phyloP scores from a whole-genome alignment of 495 filamentous ascomycete genomes.

The Bacidia gigantensis region DNA sequence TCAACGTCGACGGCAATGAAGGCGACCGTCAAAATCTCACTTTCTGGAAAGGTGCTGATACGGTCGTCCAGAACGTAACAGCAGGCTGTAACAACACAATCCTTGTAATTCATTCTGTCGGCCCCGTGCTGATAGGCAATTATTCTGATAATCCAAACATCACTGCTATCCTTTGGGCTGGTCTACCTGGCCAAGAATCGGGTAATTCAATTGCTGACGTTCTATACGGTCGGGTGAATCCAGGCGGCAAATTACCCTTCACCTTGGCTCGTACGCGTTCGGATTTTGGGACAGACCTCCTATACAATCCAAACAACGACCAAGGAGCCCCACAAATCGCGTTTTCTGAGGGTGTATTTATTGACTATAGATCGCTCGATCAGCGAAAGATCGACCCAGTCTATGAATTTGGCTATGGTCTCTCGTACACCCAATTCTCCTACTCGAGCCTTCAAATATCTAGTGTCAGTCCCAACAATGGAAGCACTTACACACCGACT shows the following conservation, averaged over 20 bases:
- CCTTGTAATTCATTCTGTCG: conserved; percentile 77
- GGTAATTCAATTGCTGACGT: conserved; percentile 85
- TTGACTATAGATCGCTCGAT: conserved; percentile 90
- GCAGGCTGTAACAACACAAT: conserved; percentile 77
- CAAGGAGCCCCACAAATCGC: conserved; percentile 58
- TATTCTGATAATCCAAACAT: conserved; percentile 81
- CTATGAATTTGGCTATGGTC: conserved; percentile 84
- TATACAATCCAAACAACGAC: conserved; percentile 64
- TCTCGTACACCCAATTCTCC: conserved; percentile 77
- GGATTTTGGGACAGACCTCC: conserved; percentile 61
- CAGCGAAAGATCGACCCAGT: conserved; percentile 56
- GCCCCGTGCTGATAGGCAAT: conserved; percentile 62
- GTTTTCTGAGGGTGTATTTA: conserved; percentile 78
- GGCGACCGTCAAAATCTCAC: conserved; percentile 93
- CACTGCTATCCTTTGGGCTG: conserved; percentile 88
- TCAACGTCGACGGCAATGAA: conserved; percentile 67
- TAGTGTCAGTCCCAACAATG: conserved; percentile 26
- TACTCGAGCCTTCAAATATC: conserved; percentile 62
- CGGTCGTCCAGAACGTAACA: conserved; percentile 63
- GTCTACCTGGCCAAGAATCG: conserved; percentile 81
- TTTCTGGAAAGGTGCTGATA: conserved; percentile 70
- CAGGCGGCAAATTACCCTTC: conserved; percentile 74
- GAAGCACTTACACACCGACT: conserved; percentile 49
- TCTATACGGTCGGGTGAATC: conserved; percentile 80
- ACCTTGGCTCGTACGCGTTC: conserved; percentile 64